Conservation (phyloP, 1,139 yeast genomes). For the Kazachstania sp. region DNA sequence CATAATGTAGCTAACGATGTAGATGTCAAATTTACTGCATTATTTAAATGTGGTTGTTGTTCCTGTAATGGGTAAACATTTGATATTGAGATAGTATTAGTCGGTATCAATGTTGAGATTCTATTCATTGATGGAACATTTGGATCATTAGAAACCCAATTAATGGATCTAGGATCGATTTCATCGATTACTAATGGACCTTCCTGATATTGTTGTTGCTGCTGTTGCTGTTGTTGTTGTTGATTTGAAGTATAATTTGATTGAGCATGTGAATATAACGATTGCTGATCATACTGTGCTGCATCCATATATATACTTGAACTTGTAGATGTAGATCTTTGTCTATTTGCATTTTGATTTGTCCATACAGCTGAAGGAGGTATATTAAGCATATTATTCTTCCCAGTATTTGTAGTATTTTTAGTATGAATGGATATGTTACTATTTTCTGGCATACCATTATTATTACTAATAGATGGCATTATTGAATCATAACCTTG, state of each 20-base stretch:
- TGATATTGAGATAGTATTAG: constrained; percentile 66
- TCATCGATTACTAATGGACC: constrained; percentile 42
- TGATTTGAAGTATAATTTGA: constrained; percentile 30
- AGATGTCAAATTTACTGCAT: constrained; percentile 26
- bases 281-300: constrained; percentile 15
- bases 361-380: constrained; percentile 11
- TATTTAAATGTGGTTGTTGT: constrained; percentile 34
- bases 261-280: constrained; percentile 34
- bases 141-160: constrained; percentile 55
- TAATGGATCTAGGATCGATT: constrained; percentile 40
- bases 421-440: constrained; percentile 7
- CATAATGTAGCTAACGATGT: constrained; percentile 35
- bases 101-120: constrained; percentile 28
- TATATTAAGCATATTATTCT: constrained; percentile 12
- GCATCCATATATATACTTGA: constrained; percentile 28
- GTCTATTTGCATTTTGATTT: constrained; percentile 10
- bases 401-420: constrained; percentile 2
- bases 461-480: constrained; percentile 12
- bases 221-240: no score
- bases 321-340: constrained; percentile 26
- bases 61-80: constrained; percentile 53
- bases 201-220: no score
- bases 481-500: constrained; percentile 7
- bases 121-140: constrained; percentile 49
- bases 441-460: neutral